A percentile compares a stretch with the other conserved stretches of the same genome.
These are phyloP conservation scores for Magnusiomyces magnusii DNA, from an alignment of 1,139 yeast genomes.

Conservation along the genomic window DNA sequence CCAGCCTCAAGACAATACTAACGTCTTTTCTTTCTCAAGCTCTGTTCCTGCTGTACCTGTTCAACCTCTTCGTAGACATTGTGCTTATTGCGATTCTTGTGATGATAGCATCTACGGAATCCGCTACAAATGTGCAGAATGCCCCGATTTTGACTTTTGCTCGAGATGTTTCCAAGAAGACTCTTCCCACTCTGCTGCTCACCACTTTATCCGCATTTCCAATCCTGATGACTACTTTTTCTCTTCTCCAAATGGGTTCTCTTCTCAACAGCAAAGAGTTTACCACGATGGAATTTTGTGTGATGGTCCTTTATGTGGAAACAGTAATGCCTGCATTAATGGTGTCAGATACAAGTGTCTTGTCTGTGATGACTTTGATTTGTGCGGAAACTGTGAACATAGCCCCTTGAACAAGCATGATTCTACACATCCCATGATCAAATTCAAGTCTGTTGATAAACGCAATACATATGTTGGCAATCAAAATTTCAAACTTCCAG, in stretches of 20 bases:
- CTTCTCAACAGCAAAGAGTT: too few species aligned
- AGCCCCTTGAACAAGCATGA: conserved; percentile 22
- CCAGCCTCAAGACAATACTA: neutral
- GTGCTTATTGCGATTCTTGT: conserved; percentile 17
- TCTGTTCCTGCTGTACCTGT: neutral
- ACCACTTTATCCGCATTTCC: conserved; percentile 21
- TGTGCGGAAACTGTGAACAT: conserved; percentile 43
- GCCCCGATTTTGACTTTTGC: conserved; percentile 44
- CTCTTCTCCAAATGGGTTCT: neutral
- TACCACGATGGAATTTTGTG: too few species aligned
- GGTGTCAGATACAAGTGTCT: conserved; percentile 47
- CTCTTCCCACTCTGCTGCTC: conserved; percentile 13
- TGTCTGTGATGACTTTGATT: conserved; percentile 44
- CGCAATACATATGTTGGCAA: too few species aligned
- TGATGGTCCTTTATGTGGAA: conserved; percentile 38
- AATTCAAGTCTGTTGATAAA: conserved; percentile 11
- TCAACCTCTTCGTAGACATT: neutral
- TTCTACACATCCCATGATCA: conserved; percentile 24
- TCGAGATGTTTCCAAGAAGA: conserved; percentile 29
- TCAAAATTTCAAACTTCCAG: too few species aligned
- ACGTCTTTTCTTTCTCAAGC: too few species aligned
- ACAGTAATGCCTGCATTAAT: conserved; percentile 22
- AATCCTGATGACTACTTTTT: conserved; percentile 13
- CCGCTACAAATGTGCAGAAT: conserved; percentile 41
- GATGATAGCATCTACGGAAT: conserved; percentile 30